Percentiles rank a stretch among this genome's conserved stretches.
Evolutionary conservation across 1,139 yeast genomes (phyloP).

Genomic region (Kurtzmaniella quercitrusa): DNA sequence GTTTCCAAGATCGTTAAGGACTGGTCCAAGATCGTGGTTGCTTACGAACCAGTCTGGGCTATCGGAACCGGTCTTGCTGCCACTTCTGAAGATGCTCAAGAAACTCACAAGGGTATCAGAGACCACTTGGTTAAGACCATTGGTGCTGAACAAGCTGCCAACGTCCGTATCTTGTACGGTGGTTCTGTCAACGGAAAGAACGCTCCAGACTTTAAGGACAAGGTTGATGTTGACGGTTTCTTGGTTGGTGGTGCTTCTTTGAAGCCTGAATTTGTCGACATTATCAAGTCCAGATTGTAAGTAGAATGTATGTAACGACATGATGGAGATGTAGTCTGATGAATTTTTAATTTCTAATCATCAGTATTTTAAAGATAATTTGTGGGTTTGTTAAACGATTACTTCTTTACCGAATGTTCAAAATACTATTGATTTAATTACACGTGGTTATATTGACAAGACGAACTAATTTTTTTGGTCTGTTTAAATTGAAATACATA

Average conservation of each 20-base stretch:
- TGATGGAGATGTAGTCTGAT: neutral
- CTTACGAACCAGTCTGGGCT: conserved; percentile 99
- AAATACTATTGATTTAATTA: no score
- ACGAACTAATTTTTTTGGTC: no score
- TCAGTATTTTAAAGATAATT: no score
- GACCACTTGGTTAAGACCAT: conserved; percentile 71
- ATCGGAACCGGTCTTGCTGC: conserved; percentile 99
- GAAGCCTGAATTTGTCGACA: conserved; percentile 96
- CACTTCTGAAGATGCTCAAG: conserved; percentile 96
- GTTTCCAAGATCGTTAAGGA: conserved; percentile 78
- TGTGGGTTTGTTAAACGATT: no score
- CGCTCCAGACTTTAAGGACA: conserved; percentile 85
- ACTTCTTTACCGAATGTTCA: no score
- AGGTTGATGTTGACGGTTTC: conserved; percentile 95
- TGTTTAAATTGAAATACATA: no score
- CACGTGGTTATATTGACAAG: no score
- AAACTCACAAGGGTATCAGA: conserved; percentile 88
- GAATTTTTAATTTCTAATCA: no score
- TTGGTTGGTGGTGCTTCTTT: conserved; percentile 99
- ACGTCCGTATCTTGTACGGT: conserved; percentile 92
- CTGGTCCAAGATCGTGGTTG: conserved; percentile 92
- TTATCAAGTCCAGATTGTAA: conserved; percentile 86
- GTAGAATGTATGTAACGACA: conserved; percentile 3
- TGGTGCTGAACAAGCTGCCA: conserved; percentile 73
- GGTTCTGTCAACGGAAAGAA: conserved; percentile 98